Evolutionary conservation across 1,284 basidiomycete genomes (phyloP).

Genomic region (Chiua sp.): DNA sequence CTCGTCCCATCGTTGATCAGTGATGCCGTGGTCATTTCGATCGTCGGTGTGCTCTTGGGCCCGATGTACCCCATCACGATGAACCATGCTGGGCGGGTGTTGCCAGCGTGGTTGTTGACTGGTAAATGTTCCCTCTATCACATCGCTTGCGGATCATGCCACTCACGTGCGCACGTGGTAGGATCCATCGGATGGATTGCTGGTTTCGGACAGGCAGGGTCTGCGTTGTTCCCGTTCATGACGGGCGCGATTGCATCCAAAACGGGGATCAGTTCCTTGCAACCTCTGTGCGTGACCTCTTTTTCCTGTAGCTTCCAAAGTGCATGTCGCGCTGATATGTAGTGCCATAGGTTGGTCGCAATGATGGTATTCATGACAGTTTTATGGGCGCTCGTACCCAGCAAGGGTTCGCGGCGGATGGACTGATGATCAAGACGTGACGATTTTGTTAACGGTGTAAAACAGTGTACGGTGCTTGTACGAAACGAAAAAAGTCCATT

Average conservation of each 20-base stretch:
- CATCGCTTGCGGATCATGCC: not conserved
- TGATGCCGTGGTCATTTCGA: slow-evolving; percentile 55
- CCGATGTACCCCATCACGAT: slow-evolving; percentile 62
- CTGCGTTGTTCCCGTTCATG: slow-evolving; percentile 58
- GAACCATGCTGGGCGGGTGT: slow-evolving; percentile 49
- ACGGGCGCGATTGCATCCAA: slow-evolving; percentile 56
- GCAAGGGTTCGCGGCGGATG: slow-evolving; percentile 19
- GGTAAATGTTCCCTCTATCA: not conserved
- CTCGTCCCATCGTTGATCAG: slow-evolving; percentile 57
- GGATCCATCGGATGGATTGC: slow-evolving; percentile 58
- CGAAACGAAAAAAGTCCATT: not conserved
- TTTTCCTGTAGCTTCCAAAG: not conserved
- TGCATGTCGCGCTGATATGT: not conserved
- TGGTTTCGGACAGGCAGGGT: slow-evolving; percentile 57
- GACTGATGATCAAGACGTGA: slow-evolving; percentile 15
- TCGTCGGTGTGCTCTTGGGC: slow-evolving; percentile 57
- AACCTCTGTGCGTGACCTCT: slow-evolving; percentile 54
- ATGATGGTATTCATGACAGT: slow-evolving; percentile 50
- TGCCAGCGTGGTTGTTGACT: slow-evolving; percentile 55
- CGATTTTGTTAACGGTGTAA: not conserved
- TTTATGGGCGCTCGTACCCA: slow-evolving; percentile 50
- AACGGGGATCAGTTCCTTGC: slow-evolving; percentile 55
- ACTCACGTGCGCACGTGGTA: not conserved
- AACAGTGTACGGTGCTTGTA: not conserved
- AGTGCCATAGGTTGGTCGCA: slow-evolving; percentile 42